phyloP scores from a whole-genome alignment of 73 alveolate species.

The Durusdinium trenchii region DNA sequence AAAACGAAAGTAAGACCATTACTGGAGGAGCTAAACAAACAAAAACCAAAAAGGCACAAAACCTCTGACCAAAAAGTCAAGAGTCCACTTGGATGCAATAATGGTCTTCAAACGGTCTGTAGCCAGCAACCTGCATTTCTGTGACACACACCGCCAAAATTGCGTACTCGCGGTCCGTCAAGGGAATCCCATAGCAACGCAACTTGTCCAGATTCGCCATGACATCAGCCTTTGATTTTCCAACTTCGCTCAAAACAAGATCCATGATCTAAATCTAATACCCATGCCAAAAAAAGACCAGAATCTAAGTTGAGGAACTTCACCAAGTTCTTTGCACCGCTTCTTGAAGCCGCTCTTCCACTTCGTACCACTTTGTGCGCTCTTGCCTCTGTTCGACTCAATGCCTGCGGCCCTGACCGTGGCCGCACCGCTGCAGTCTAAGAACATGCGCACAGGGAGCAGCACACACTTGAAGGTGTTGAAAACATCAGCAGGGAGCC shows the following conservation, averaged over 20 bases:
- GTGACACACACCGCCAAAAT: background rate
- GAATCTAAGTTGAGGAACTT: background rate
- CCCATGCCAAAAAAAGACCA: background rate
- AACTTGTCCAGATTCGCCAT: background rate
- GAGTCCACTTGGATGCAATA: background rate
- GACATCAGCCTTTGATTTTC: background rate
- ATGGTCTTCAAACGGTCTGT: background rate
- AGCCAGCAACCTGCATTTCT: background rate
- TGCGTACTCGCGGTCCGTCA: slow-evolving; percentile 17
- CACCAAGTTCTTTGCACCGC: background rate
- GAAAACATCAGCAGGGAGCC: background rate
- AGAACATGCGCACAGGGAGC: background rate
- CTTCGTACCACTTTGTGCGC: background rate
- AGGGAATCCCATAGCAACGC: background rate
- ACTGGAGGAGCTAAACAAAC: background rate
- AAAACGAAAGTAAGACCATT: background rate
- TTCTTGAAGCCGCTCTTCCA: background rate
- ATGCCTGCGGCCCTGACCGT: background rate
- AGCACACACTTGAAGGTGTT: background rate
- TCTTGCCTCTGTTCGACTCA: background rate
- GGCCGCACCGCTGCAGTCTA: background rate
- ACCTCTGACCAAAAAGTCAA: background rate
- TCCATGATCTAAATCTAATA: background rate
- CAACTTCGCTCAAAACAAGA: background rate
- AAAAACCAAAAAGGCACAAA: background rate